Evolutionary conservation across 2,329 filamentous ascomycete species (phyloP).

Genomic region (Talaromyces atroroseus): DNA sequence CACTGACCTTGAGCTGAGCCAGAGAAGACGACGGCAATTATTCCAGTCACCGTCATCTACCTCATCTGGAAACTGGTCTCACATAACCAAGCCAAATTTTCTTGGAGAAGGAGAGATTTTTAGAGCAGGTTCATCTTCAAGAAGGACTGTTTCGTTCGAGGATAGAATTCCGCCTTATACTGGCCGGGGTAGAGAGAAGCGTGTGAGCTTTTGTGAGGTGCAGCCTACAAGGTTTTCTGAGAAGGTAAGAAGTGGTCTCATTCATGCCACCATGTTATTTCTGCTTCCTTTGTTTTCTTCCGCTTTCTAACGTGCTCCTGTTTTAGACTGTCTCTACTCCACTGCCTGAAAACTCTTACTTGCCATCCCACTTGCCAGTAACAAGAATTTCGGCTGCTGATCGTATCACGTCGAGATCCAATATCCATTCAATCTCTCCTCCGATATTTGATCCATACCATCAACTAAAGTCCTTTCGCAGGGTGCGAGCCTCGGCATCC

Average conservation of each 20-base stretch:
- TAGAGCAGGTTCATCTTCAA: not conserved
- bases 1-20: not conserved
- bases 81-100: not conserved
- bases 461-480: not conserved
- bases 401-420: not conserved
- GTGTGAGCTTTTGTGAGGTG: not conserved
- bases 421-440: not conserved
- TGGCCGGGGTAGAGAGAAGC: not conserved
- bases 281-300: not conserved
- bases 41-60: not conserved
- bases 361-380: not conserved
- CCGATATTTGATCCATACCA: not conserved
- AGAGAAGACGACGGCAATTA: not conserved
- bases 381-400: not conserved
- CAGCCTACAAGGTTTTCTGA: not conserved
- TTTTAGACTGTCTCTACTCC: not conserved
- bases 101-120: not conserved
- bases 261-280: too few species aligned
- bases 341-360: not conserved
- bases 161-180: not conserved
- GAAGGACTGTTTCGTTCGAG: not conserved
- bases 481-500: not conserved
- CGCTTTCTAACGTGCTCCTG: not conserved
- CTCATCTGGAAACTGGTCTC: not conserved
- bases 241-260: too few species aligned